Evolutionary conservation across 371 early-diverging fungal species (phyloP).

Genomic region (Mortierella sp.): DNA sequence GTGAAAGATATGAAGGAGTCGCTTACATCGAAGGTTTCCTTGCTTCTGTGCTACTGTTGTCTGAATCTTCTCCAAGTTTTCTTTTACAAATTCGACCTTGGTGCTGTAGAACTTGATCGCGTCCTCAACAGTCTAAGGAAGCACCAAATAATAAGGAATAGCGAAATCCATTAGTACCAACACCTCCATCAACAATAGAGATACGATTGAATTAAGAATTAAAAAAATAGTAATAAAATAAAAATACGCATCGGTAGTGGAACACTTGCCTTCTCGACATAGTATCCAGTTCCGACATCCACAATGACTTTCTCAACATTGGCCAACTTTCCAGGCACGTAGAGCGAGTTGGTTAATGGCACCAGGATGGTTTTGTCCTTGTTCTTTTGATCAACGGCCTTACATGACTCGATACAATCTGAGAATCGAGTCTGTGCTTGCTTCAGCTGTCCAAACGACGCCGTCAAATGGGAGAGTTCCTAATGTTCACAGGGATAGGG

Average conservation of each 20-base stretch:
- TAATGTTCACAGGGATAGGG: constrained; percentile 24
- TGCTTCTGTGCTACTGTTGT: constrained; percentile 80
- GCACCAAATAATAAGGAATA: background rate
- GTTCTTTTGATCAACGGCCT: constrained; percentile 50
- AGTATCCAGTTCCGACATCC: constrained; percentile 97
- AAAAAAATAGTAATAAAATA: too few relatives aligned
- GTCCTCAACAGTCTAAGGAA: constrained; percentile 68
- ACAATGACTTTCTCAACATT: constrained; percentile 89
- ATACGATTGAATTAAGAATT: too few relatives aligned
- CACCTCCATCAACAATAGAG: too few relatives aligned
- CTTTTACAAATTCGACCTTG: constrained; percentile 80
- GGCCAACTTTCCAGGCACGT: constrained; percentile 90
- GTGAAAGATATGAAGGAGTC: background rate
- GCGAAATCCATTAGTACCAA: background rate
- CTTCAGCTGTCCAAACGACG: constrained; percentile 86
- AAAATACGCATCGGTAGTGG: too few relatives aligned
- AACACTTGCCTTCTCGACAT: constrained; percentile 84
- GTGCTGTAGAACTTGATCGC: constrained; percentile 82
- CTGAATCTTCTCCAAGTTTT: constrained; percentile 79
- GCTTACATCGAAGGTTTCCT: constrained; percentile 75
- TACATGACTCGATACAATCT: constrained; percentile 80
- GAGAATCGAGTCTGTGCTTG: constrained; percentile 88
- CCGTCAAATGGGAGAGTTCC: constrained; percentile 88
- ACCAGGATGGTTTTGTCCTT: constrained; percentile 79
- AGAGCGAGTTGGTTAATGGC: constrained; percentile 82